phyloP scores from a whole-genome alignment of 768 basidiomycete species.

The Tulasnella calospora region DNA sequence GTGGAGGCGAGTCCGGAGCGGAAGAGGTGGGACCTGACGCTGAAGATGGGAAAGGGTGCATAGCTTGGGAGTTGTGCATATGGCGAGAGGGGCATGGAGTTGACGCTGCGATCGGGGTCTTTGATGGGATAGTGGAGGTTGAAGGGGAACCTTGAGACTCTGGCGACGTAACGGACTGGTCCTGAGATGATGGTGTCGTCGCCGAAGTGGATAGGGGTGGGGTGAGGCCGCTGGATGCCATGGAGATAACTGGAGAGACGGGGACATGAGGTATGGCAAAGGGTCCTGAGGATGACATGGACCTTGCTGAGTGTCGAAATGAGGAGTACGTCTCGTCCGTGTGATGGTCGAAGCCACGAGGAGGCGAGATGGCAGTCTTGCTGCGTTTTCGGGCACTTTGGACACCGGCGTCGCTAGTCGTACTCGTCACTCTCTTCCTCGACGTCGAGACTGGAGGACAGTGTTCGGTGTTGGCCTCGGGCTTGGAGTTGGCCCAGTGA shows the following conservation, averaged over 20 bases:
- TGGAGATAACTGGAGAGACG: not conserved
- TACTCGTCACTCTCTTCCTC: slow-evolving; percentile 2
- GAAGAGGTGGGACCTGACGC: slow-evolving; percentile 40
- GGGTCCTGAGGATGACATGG: not conserved
- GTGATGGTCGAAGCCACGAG: not conserved
- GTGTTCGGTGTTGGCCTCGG: not conserved
- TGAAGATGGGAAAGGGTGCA: slow-evolving; percentile 33
- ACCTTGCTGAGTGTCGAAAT: not conserved
- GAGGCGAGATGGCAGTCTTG: not conserved
- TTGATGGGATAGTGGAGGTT: not conserved
- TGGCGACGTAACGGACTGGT: slow-evolving; percentile 11
- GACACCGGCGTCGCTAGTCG: not conserved
- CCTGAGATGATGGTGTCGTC: slow-evolving; percentile 27
- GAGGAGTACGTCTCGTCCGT: not conserved
- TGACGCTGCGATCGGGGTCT: not conserved
- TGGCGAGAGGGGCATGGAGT: not conserved
- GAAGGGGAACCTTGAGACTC: not conserved
- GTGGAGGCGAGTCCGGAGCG: slow-evolving; percentile 50
- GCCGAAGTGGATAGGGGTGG: slow-evolving; percentile 27
- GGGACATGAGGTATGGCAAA: not conserved
- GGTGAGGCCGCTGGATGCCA: not conserved
- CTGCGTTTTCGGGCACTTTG: not conserved
- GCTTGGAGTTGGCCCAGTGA: slow-evolving; percentile 13
- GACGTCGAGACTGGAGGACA: not conserved
- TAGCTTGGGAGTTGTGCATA: not conserved